Evolutionary conservation across 2,329 filamentous ascomycete species (phyloP), one percentile per base, ranked within the genome.

Genomic region (Tolypocladium cylindrosporum): DNA sequence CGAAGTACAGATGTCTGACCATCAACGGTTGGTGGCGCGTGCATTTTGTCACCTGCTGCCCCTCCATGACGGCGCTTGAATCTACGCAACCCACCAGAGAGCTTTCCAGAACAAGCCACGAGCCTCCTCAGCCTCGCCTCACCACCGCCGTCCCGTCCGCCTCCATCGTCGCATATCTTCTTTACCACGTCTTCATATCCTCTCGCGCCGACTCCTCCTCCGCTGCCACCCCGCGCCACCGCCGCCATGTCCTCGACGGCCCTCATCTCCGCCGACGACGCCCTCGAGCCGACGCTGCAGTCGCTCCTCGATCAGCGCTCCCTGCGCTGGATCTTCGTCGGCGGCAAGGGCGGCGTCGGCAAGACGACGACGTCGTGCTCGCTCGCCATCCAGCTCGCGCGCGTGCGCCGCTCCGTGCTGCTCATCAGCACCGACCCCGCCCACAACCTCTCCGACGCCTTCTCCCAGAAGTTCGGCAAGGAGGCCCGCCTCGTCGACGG

Each of bases 341-440:
- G 94, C 68, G 94, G 94, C 65, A 99, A 99, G 77, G 94, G 94
- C 69, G 94, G 94, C 72, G 94, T 99, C 52, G 94, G 94, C 73
- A 99, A 99, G 81, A 99, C 94, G 36, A 99, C 94, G n/a, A 99
- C 94, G 19, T 97, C 93, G 9, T 99, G 94, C 77, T 97, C 93
- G 11, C 88, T 99, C 63, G 94, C 94, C 63, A 97, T 99, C 72
- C 94, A 99, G 77, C 90, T 99, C 64, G 91, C 94, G 68, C 91
- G 89, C 75, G 91, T 91, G 67, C 91, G 94, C 75, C 93, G 93
- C 76, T 96, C 90, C 61, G 94, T 99, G 61, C 85, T 99, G 59
- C 88, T 99, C 72, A 99, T 99, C 77, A 97, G 92, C 43, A 99
- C 94, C 67, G 94, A 99, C 75, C 94, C 94, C 56, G 94, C 94